Base-by-base conservation (phyloP, 2,329 filamentous ascomycete species). In the Arthrobotrys iridis region DNA sequence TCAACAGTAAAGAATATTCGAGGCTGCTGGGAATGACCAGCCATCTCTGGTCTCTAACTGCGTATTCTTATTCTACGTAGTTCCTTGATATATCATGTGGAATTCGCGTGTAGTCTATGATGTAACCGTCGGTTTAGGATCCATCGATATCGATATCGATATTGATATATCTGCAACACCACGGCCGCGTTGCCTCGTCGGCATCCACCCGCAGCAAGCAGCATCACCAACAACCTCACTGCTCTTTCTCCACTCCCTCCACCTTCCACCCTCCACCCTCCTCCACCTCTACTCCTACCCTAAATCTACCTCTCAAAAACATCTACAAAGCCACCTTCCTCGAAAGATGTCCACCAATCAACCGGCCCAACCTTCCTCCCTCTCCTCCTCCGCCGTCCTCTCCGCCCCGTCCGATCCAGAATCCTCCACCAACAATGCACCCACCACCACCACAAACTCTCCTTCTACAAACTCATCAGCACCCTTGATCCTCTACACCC, bases 401-500 rank as follows among this genome's bases (percentile, higher is more conserved):
- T 58, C 65, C 30, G 55, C 68, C 20, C 40, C 52, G 18, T 52
- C 60, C 28, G 70, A 77, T 22, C 71, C 63, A 40, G 66, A 77
- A 28, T 43, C 30, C 48, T 41, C 68, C 4, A 62, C 65, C 41
- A 50, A n/a, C 43, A 41, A 59, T 24, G 46, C 59, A 26, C 18
- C 18, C n/a, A 33, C 45, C 13, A 37, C 67, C 4, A 43, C 35
- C n/a, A 60, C 64, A 15, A 50, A 28, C 33, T 57, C 57, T 2
- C 85, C 86, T 15, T 50, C 71, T 28, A 40, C n/a, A 7, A 24
- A n/a, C 5, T 84, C 83, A 62, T 90, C 88, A 8, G 86, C 88
- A 0, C 90, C 90, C 6, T 83, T 97, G 79, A 90, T 96, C 52
- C 87, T 98, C 50, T 99, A 98, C 86, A 89, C 89, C 78, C 93